phyloP scores from a whole-genome alignment of 2,329 filamentous ascomycete genomes.

The Botrytis pseudocinerea region DNA sequence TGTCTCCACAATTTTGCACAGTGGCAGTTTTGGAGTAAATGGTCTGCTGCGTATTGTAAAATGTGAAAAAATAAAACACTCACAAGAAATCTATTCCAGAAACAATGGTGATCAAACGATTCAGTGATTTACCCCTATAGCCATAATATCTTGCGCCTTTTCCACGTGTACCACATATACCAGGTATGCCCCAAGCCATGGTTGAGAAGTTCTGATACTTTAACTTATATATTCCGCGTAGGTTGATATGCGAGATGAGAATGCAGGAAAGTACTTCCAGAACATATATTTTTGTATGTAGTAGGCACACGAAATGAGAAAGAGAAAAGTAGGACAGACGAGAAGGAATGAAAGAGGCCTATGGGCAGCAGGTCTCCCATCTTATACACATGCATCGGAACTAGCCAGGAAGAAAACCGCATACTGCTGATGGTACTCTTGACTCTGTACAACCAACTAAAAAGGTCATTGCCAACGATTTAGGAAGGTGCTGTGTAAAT shows the following conservation, averaged over 20 bases:
- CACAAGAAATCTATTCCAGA: slow-evolving; percentile 71
- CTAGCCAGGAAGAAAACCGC: neutral
- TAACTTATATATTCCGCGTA: neutral
- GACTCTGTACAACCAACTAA: neutral
- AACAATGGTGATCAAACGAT: slow-evolving; percentile 68
- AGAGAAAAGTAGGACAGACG: neutral
- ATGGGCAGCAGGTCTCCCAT: neutral
- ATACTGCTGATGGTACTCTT: neutral
- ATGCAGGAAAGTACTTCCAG: neutral
- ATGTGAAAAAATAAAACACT: slow-evolving; percentile 41
- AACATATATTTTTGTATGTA: neutral
- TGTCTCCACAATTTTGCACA: slow-evolving; percentile 4
- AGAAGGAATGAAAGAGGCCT: neutral
- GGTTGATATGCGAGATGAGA: neutral
- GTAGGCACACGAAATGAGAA: neutral
- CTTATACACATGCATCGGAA: neutral
- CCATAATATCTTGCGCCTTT: slow-evolving; percentile 55
- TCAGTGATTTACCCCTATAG: slow-evolving; percentile 64
- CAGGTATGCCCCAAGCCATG: slow-evolving; percentile 27
- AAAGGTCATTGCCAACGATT: neutral
- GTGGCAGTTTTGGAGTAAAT: neutral
- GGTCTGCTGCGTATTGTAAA: neutral
- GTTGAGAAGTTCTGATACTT: neutral
- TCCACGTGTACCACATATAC: neutral
- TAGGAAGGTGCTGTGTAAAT: slow-evolving; percentile 11